phyloP scores from a whole-genome alignment of 805 yeast species.

The Suhomyces xylopsoci region DNA sequence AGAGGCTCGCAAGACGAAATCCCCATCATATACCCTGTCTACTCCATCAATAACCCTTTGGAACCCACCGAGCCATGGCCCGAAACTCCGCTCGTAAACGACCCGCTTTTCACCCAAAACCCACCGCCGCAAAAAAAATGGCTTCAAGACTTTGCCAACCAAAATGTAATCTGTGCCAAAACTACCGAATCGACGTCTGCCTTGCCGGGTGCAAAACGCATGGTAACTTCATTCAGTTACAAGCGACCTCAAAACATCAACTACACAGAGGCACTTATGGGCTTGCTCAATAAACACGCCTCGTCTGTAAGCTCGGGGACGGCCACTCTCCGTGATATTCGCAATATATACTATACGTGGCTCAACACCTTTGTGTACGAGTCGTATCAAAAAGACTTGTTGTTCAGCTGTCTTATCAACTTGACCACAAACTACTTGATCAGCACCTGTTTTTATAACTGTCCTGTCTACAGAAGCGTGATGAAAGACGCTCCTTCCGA shows the following conservation, averaged over 20 bases:
- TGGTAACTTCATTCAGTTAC: neutral
- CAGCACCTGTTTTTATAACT: conserved; percentile 24
- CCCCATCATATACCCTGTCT: conserved; percentile 39
- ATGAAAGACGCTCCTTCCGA: neutral
- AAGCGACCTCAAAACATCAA: neutral
- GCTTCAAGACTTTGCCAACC: neutral
- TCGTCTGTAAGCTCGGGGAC: conserved; percentile 17
- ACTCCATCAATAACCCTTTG: conserved; percentile 16
- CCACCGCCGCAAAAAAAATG: neutral
- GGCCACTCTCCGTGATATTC: conserved; percentile 25
- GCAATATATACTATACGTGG: conserved; percentile 32
- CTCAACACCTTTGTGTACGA: conserved; percentile 27
- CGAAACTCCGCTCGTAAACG: neutral
- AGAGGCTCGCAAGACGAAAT: conserved; percentile 18
- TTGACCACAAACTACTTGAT: conserved; percentile 38
- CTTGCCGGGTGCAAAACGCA: neutral
- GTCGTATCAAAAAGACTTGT: conserved; percentile 20
- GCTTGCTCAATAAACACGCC: neutral
- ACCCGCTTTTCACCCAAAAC: neutral
- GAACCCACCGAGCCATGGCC: neutral
- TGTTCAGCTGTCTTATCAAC: conserved; percentile 38
- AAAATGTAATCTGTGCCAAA: neutral
- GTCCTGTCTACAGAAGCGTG: neutral
- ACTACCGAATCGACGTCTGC: neutral
- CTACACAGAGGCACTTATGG: neutral